A percentile compares a stretch with the other conserved stretches of the same genome.
Evolutionary conservation across 805 yeast genomes (phyloP).

Genomic region (Saturnispora dispora): DNA sequence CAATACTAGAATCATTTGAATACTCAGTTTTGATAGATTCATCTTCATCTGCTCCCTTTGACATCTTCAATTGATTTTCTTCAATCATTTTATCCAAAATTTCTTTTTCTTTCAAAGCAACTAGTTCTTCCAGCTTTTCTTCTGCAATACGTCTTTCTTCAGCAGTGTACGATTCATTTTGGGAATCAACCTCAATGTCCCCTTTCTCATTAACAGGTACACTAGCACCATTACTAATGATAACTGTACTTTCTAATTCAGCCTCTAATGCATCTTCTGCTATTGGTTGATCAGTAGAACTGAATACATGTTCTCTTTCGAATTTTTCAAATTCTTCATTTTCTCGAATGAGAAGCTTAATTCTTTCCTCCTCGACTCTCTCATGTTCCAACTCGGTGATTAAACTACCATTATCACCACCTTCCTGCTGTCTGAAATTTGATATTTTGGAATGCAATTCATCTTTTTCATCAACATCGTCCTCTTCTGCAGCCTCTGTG

Average conservation of each 20-base stretch:
- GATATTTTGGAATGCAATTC: background rate
- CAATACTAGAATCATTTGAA: background rate
- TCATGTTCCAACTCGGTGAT: constrained; percentile 32
- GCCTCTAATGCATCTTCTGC: constrained; percentile 1
- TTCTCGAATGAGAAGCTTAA: constrained; percentile 7
- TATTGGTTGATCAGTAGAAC: constrained; percentile 9
- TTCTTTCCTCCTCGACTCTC: constrained; percentile 20
- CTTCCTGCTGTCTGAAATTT: background rate
- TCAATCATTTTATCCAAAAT: constrained; percentile 18
- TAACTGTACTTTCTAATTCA: constrained; percentile 1
- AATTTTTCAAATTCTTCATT: constrained; percentile 32
- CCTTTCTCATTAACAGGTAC: constrained; percentile 10
- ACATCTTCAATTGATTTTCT: constrained; percentile 17
- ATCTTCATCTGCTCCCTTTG: constrained; percentile 1
- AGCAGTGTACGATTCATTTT: constrained; percentile 15
- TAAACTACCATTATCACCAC: constrained; percentile 3
- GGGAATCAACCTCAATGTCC: constrained; percentile 1
- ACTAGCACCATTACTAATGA: constrained; percentile 9
- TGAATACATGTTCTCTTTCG: constrained; percentile 23
- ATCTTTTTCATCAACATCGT: background rate
- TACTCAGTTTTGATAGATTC: constrained; percentile 3
- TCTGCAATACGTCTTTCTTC: constrained; percentile 23
- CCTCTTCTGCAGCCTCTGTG: constrained; percentile 6
- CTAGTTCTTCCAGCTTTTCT: constrained; percentile 21
- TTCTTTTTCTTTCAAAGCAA: constrained; percentile 22